Evolutionary conservation across 371 early-diverging fungal genomes (phyloP), one percentile per base, ranked within the genome.

Genomic region (Sporodiniella umbellata): DNA sequence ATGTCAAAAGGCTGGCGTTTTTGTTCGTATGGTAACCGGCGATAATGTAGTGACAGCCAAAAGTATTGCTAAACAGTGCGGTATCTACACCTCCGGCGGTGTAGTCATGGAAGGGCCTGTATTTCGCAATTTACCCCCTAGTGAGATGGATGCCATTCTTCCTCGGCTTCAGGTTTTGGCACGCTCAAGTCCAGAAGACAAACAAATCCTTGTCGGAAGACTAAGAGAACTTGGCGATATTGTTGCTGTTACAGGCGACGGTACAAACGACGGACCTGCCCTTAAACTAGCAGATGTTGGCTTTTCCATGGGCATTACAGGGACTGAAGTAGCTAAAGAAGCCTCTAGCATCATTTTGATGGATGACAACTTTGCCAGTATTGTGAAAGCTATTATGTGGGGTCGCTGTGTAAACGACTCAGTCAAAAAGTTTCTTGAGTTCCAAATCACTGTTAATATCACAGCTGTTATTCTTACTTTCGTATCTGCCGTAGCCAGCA

Each of bases 1-100:
- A 8, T 87, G 85, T 62, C 77, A 82, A 60, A 61, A 72, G 23
- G 92, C 91, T 28, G 90, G 91, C 40, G 84, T 91, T 19, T 64
- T 76, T 55, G 81, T 92, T 28, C 81, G 87, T 14, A 92, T 91
- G 90, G 88, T 92, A 8, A 89, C 89, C 19, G 89, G 89, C 52
- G 89, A 89, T 64, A 84, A 86, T 50, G 48, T 86, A 24, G 58
- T 75, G 18, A 87, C 85, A 14, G 88, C 89, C n/a, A 72, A 74
- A 51, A 68, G 77, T 7, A 85, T 89, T 51, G 89, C 88, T 18
- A 78, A 67, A 14, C 78, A 86, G 60, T 80, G 82, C 52, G 80
- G 80, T 33, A 87, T 89, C 49, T 78, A 78, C 45, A 79, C 70
- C 0, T 58, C 68, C 12, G 79, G 81, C 38, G 82, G 85, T 47